Evolutionary conservation across 2,329 filamentous ascomycete genomes (phyloP).

Genomic region (Fusarium denticulatum): DNA sequence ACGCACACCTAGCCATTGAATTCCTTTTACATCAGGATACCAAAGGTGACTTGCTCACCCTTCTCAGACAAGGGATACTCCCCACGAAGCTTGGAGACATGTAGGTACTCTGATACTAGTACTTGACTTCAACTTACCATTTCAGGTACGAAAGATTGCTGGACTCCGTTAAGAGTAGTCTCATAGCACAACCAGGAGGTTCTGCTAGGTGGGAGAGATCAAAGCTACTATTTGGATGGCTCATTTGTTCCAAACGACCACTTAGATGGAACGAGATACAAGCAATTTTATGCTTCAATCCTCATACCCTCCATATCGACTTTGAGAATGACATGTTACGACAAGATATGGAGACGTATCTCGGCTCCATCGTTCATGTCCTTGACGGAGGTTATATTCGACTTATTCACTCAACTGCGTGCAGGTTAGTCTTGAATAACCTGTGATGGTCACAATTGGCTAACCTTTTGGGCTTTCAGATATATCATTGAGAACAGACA

Average conservation of each 20-base stretch:
- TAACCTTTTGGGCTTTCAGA: fast-evolving
- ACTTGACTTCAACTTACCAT: fast-evolving
- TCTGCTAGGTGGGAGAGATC: neutral
- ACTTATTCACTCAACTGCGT: neutral
- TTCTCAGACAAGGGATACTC: neutral
- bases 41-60: fast-evolving
- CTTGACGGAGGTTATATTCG: neutral
- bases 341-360: neutral
- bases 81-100: neutral
- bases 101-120: fast-evolving
- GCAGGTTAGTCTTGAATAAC: fast-evolving
- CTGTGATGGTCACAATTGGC: fast-evolving
- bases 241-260: neutral
- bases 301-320: fast-evolving
- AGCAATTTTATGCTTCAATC: neutral
- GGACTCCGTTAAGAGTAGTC: neutral
- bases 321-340: neutral
- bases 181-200: neutral
- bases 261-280: slow-evolving; percentile 11
- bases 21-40: neutral
- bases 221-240: neutral
- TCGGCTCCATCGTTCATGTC: slow-evolving; percentile 3
- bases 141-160: neutral
- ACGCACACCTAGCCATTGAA: neutral
- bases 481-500: neutral